phyloP scores from a whole-genome alignment of 768 basidiomycete species.

The Cytidiella melzeri region DNA sequence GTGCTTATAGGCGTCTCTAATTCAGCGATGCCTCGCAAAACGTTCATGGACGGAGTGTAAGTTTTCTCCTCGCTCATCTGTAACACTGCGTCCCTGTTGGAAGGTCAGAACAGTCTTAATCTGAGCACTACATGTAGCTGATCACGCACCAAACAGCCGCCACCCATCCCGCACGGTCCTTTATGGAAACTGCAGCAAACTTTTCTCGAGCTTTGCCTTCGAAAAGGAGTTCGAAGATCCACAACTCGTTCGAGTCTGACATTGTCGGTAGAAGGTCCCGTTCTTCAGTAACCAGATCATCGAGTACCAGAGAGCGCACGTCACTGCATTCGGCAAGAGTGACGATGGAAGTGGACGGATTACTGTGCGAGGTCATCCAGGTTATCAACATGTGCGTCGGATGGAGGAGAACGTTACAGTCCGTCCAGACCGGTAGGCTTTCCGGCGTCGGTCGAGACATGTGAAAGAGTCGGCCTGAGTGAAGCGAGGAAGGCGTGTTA shows the following conservation, averaged over 20 bases:
- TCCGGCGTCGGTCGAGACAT: slow-evolving; percentile 31
- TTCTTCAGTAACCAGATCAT: slow-evolving; percentile 40
- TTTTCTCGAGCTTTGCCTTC: slow-evolving; percentile 45
- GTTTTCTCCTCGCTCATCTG: slow-evolving; percentile 27
- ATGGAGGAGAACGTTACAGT: slow-evolving; percentile 36
- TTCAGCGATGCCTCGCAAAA: not conserved
- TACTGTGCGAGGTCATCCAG: slow-evolving; percentile 37
- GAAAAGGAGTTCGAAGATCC: slow-evolving; percentile 62
- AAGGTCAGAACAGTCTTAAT: not conserved
- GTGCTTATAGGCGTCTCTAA: too few relatives aligned
- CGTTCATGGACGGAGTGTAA: slow-evolving; percentile 5
- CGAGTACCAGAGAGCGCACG: slow-evolving; percentile 49
- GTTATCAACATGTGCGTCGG: slow-evolving; percentile 40
- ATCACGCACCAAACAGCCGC: slow-evolving; percentile 61
- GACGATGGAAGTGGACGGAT: slow-evolving; percentile 40
- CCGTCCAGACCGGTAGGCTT: slow-evolving; percentile 41
- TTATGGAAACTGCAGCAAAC: slow-evolving; percentile 55
- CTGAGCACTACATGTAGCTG: not conserved
- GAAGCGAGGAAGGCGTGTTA: slow-evolving; percentile 17
- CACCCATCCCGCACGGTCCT: slow-evolving; percentile 68
- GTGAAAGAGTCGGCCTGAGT: slow-evolving; percentile 41
- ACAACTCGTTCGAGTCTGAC: slow-evolving; percentile 35
- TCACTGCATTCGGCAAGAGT: slow-evolving; percentile 50
- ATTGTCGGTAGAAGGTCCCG: slow-evolving; percentile 33
- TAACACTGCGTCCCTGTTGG: slow-evolving; percentile 53